phyloP scores from a whole-genome alignment of 2,329 filamentous ascomycete species.

The Colletotrichum sp. region DNA sequence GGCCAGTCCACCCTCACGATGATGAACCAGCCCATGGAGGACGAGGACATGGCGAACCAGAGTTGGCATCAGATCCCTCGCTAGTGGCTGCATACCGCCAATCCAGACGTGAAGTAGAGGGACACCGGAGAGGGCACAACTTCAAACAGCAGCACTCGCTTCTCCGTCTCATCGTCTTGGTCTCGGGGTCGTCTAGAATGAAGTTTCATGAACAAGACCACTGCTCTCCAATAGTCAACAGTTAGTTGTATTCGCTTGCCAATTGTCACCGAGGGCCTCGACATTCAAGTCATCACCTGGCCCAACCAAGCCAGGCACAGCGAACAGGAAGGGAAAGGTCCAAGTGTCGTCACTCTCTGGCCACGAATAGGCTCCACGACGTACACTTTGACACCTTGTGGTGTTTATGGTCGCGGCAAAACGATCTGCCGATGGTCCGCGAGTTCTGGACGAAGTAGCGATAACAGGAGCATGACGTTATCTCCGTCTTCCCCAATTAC shows the following conservation, averaged over 20 bases:
- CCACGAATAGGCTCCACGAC: neutral
- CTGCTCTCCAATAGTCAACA: neutral
- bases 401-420: neutral
- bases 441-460: neutral
- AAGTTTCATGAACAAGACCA: neutral
- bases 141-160: neutral
- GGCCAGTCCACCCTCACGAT: neutral
- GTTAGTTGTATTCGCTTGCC: neutral
- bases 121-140: neutral
- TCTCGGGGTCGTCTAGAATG: neutral
- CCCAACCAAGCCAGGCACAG: neutral
- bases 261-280: neutral
- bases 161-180: neutral
- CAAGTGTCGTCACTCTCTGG: neutral
- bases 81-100: neutral
- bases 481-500: neutral
- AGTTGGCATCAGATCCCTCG: neutral
- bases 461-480: neutral
- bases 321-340: neutral
- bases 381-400: neutral
- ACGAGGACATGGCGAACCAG: neutral
- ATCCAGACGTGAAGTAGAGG: neutral
- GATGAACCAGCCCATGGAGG: neutral
- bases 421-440: neutral
- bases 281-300: neutral